Evolutionary conservation across 352 stramenopile genomes (phyloP), one percentile per base, ranked within the genome.

Genomic region (Globisporangium middletonii): DNA sequence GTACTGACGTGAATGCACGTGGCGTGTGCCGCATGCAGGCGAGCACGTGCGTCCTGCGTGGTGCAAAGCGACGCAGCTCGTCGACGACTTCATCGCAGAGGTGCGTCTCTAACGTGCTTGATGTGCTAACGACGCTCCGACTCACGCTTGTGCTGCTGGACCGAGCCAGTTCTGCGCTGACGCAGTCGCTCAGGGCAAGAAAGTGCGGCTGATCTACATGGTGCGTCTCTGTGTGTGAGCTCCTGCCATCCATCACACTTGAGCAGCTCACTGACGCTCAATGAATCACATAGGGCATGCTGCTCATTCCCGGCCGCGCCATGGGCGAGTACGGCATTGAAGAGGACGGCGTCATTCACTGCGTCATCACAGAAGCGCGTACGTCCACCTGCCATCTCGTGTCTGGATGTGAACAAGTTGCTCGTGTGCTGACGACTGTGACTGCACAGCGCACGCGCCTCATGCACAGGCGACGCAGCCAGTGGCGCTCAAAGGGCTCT

Each of bases 251-350:
- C 23, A 23, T 23, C 11, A 27, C n/a, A 45, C n/a, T 8, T 2
- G 19, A 4, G 30, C 2, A 16, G 6, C n/a, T 38, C 27, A 30
- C 16, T 7, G 16, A 19, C 16, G 2, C 11, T 33, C 5, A 33
- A 38, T 5, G 43, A 12, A 11, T 16, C 23, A 18, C 23, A 23
- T 51, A 83, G 73, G 79, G 79, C 2, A 89, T 92, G 79, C 64
- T 92, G 50, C 64, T 92, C 18, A 64, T 85, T 35, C 66, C 64
- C 26, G 75, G 71, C 53, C 76, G 76, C 13, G 73, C 68, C 0
- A 87, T 92, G 76, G 78, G 79, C n/a, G 78, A 88, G 55, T 92
- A 88, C 51, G 74, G 79, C 45, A 88, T 90, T 49, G 79, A 88
- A 61, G 75, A 89, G 46, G 71, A 83, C 50, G 76, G 79, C 6